Evolutionary conservation across 805 yeast species (phyloP).

Genomic region (Sugiyamaella qingdaonensis): DNA sequence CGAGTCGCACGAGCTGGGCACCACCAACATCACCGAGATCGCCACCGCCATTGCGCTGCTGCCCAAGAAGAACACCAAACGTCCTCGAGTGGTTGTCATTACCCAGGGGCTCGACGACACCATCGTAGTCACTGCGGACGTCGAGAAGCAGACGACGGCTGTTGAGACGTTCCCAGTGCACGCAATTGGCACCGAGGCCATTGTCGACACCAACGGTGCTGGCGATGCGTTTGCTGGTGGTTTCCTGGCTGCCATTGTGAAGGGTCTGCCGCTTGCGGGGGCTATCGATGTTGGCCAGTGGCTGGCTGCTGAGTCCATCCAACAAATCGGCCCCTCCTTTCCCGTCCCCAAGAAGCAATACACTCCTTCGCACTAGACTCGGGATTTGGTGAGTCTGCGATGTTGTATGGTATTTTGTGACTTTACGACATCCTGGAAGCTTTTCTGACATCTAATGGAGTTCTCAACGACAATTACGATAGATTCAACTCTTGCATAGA

Average conservation of each 20-base stretch:
- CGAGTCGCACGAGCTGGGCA: conserved; percentile 66
- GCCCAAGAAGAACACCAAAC: conserved; percentile 65
- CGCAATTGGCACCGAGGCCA: conserved; percentile 58
- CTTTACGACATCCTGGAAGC: too few species aligned
- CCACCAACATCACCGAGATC: conserved; percentile 63
- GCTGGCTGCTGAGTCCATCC: conserved; percentile 90
- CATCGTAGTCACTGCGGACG: conserved; percentile 60
- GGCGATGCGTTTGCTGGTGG: conserved; percentile 99
- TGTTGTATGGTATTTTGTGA: too few species aligned
- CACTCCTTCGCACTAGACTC: neutral
- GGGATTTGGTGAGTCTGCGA: too few species aligned
- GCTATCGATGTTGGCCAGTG: conserved; percentile 86
- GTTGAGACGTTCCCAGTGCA: conserved; percentile 61
- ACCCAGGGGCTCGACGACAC: conserved; percentile 96
- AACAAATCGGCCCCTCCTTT: conserved; percentile 91
- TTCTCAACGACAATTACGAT: too few species aligned
- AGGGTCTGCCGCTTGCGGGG: conserved; percentile 58
- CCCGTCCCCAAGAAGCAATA: conserved; percentile 59
- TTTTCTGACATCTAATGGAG: neutral
- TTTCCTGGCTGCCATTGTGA: conserved; percentile 81
- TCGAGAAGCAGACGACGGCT: conserved; percentile 38
- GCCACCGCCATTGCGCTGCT: conserved; percentile 78
- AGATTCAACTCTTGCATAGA: too few species aligned
- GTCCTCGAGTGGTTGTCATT: conserved; percentile 82
- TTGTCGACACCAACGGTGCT: conserved; percentile 96